Evolutionary conservation across 2,329 filamentous ascomycete species (phyloP).

Genomic region (Aspergillus fischeri): DNA sequence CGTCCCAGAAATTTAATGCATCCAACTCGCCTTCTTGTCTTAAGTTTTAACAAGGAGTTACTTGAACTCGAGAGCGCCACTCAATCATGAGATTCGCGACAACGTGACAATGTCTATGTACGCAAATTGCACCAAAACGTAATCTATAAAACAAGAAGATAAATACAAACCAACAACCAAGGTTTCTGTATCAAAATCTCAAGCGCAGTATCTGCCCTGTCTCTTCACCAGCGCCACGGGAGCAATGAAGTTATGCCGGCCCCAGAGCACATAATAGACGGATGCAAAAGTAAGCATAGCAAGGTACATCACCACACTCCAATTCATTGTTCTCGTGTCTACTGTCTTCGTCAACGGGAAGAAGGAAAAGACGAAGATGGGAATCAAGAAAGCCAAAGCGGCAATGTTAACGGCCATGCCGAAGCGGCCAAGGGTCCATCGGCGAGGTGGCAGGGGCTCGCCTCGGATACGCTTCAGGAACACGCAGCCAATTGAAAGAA

Average conservation of each 20-base stretch:
- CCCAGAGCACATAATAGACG: slow-evolving; percentile 40
- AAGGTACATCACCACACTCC: slow-evolving; percentile 45
- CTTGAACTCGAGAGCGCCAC: neutral
- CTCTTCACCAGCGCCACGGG: slow-evolving; percentile 36
- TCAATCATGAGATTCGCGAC: no score
- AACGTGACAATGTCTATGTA: neutral
- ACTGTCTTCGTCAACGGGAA: slow-evolving; percentile 39
- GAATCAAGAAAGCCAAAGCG: slow-evolving; percentile 36
- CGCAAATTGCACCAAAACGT: neutral
- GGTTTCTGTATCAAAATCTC: neutral
- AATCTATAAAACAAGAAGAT: neutral
- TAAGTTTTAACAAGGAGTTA: neutral
- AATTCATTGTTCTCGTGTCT: slow-evolving; percentile 43
- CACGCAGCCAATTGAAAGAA: slow-evolving; percentile 46
- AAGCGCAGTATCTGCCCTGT: slow-evolving; percentile 4
- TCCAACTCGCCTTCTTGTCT: no score
- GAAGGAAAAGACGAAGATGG: slow-evolving; percentile 43
- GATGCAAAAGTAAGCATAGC: slow-evolving; percentile 42
- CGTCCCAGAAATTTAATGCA: no score
- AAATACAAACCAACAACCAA: neutral
- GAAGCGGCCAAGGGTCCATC: slow-evolving; percentile 44
- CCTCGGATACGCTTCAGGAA: slow-evolving; percentile 41
- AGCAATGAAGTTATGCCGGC: slow-evolving; percentile 39
- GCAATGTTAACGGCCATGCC: slow-evolving; percentile 43
- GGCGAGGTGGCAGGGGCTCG: slow-evolving; percentile 40